Base-by-base conservation (phyloP, 2,329 filamentous ascomycete genomes). In the Tolypocladium nubicola region DNA sequence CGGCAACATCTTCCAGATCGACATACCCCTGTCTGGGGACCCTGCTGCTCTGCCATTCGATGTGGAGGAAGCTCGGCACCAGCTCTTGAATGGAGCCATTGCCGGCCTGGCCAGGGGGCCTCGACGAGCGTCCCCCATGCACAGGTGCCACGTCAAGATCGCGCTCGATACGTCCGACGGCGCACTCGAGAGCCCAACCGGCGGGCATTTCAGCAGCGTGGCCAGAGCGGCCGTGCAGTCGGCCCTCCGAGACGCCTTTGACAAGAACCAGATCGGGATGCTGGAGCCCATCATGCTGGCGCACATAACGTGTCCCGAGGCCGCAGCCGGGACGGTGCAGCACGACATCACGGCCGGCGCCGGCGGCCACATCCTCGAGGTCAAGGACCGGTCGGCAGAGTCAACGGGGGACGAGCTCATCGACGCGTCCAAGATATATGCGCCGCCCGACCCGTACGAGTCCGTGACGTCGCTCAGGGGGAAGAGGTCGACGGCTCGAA, bases 251-350 rank as follows among this genome's bases (percentile, higher is more conserved):
- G 78, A 83, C 21, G 83, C 85, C 0, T 78, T 83, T 57, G 73
- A 79, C 11, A 71, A 74, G 35, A 68, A 75, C 3, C 74, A 77
- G 3, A 81, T 90, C 1, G 80, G 81, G 1, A 76, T 99, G 43
- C 87, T 97, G 74, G 94, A 99, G 68, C 94, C 94, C 1, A 89
- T 99, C 56, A 97, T 97, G 90, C 85, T 86, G 59, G 90, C 89
- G 6, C 85, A 87, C 55, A 96, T 99, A 67, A 86, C 84, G 62
- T 90, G 94, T 54, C 89, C 94, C 55, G 93, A 97, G 71, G 79
- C 81, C 7, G 86, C 83, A 8, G 85, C 96, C 1, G 91, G 92
- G 4, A 82, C 82, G 5, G 89, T 99, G 11, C 85, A 95, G 39
- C 90, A 95, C 63, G 87, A 94, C 66, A 84, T 95, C 57, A 86